Conservation (phyloP, 768 basidiomycete genomes). For the Mycena haematopus region DNA sequence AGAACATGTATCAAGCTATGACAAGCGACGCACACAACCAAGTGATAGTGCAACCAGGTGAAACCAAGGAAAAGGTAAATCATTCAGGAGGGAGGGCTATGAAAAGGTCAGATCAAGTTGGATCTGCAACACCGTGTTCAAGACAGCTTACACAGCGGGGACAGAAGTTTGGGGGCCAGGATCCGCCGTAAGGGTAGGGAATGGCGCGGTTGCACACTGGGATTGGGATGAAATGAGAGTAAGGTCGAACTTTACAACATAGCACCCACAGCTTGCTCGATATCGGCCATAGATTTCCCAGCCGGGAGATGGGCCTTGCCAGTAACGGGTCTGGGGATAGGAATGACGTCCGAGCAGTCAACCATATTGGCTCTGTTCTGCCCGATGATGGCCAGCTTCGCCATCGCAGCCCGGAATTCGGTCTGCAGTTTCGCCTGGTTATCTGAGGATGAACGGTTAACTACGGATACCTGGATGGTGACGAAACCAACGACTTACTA, state of each 20-base stretch:
- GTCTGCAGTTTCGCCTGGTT: slow-evolving; percentile 34
- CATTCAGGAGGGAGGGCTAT: background rate
- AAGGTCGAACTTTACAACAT: background rate
- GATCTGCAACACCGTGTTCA: background rate
- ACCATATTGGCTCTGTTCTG: slow-evolving; percentile 35
- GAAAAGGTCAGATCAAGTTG: background rate
- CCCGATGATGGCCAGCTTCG: slow-evolving; percentile 40
- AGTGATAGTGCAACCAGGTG: background rate
- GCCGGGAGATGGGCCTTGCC: slow-evolving; percentile 32
- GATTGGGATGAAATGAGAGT: background rate
- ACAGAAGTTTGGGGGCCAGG: background rate
- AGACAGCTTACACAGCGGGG: background rate
- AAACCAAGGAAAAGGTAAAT: background rate
- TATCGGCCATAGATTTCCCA: slow-evolving; percentile 29
- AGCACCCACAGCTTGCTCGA: slow-evolving; percentile 29
- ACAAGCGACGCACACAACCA: background rate
- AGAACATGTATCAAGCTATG: too few species aligned
- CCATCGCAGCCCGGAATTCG: slow-evolving; percentile 40
- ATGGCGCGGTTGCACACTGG: background rate
- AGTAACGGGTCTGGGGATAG: slow-evolving; percentile 29
- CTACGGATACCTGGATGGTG: background rate
- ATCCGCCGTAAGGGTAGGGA: background rate
- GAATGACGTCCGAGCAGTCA: slow-evolving; percentile 47
- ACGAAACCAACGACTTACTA: slow-evolving; percentile 26
- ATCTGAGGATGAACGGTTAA: slow-evolving; percentile 7